A percentile compares a stretch with the other conserved stretches of the same genome.
Evolutionary conservation across 306 rosid species (phyloP).

Genomic region (Quercus gilva): DNA sequence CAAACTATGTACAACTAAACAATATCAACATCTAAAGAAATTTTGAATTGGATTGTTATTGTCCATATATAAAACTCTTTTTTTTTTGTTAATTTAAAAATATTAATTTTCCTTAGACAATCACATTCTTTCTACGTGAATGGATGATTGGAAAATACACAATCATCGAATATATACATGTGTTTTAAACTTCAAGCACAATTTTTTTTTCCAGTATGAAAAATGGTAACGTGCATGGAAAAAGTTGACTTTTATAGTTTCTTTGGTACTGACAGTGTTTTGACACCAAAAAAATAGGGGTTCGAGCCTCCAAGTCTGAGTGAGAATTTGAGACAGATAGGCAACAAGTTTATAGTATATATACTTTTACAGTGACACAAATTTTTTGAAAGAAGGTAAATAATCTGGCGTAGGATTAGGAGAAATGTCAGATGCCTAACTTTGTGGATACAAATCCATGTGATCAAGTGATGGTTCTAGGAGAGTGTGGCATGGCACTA

Average conservation of each 20-base stretch:
- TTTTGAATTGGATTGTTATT: too few relatives aligned
- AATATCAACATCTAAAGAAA: too few relatives aligned
- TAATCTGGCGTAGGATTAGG: slow-evolving; percentile 31
- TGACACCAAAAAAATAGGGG: not conserved
- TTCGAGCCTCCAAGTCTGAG: not conserved
- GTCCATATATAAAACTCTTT: too few relatives aligned
- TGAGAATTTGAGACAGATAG: not conserved
- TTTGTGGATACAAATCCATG: slow-evolving; percentile 64
- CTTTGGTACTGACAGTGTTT: not conserved
- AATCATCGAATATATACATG: not conserved
- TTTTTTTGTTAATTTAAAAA: too few relatives aligned
- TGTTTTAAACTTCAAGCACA: not conserved
- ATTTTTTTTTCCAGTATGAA: not conserved
- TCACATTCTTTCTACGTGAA: not conserved
- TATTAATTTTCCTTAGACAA: not conserved
- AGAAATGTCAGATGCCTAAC: slow-evolving; percentile 46
- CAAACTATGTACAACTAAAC: too few relatives aligned
- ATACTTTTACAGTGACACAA: too few relatives aligned
- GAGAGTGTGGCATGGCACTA: slow-evolving; percentile 20
- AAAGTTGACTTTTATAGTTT: slow-evolving; percentile 17
- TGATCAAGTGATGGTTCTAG: slow-evolving; percentile 23
- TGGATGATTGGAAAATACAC: too few relatives aligned
- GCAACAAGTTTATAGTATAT: not conserved
- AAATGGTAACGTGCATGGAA: not conserved
- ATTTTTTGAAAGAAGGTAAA: slow-evolving; percentile 13